These are phyloP conservation scores for Populus simonii DNA, from an alignment of 345 rosid species.

Conservation along the genomic window DNA sequence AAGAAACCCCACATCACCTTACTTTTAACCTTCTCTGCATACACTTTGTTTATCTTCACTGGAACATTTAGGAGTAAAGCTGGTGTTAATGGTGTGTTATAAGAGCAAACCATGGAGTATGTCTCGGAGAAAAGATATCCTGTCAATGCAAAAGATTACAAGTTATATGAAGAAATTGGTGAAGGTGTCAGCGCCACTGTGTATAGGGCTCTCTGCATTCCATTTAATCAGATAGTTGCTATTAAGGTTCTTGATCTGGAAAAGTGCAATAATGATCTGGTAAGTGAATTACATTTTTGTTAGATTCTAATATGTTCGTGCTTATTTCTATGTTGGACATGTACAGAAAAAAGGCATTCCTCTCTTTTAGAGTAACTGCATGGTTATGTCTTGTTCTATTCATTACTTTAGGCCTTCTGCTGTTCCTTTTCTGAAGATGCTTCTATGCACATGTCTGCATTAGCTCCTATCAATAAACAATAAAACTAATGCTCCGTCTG, in stretches of 20 bases:
- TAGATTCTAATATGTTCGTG: slow-evolving; percentile 1
- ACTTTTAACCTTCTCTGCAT: slow-evolving; percentile 22
- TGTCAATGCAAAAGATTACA: slow-evolving; percentile 70
- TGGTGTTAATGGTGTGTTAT: slow-evolving; percentile 42
- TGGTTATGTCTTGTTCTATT: not conserved
- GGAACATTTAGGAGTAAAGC: slow-evolving; percentile 30
- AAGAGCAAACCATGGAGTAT: slow-evolving; percentile 51
- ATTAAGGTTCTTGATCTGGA: slow-evolving; percentile 96
- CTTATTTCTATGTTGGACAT: slow-evolving; percentile 4
- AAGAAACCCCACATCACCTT: slow-evolving; percentile 55
- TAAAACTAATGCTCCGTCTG: not conserved
- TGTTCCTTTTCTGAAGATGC: not conserved
- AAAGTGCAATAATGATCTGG: slow-evolving; percentile 93
- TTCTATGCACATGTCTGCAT: not conserved
- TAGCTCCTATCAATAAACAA: not conserved
- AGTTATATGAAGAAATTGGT: slow-evolving; percentile 85
- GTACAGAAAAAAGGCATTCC: not conserved
- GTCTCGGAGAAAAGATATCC: slow-evolving; percentile 68
- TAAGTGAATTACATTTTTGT: slow-evolving; percentile 27
- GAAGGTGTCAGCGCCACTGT: slow-evolving; percentile 97
- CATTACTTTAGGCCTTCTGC: too few species aligned
- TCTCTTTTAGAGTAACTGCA: not conserved
- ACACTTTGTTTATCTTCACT: slow-evolving; percentile 25
- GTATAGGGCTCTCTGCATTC: slow-evolving; percentile 83
- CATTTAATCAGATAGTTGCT: slow-evolving; percentile 81